A percentile compares a stretch with the other conserved stretches of the same genome.
phyloP scores from a whole-genome alignment of 2,329 filamentous ascomycete species.

The Alternaria sp. region DNA sequence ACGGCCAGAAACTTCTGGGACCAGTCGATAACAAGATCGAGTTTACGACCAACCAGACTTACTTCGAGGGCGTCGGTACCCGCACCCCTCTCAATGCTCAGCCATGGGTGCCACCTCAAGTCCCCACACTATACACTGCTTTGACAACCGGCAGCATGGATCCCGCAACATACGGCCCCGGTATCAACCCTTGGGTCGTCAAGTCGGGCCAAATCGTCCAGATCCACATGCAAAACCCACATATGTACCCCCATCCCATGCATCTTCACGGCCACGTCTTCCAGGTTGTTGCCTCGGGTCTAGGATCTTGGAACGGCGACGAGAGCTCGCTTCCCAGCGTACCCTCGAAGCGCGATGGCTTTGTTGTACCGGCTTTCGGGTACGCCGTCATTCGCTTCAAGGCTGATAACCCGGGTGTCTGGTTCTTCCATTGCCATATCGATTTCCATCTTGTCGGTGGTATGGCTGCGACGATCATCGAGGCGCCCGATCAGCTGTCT shows the following conservation, averaged over 20 bases:
- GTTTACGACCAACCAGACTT: conserved; percentile 66
- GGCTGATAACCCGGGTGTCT: conserved; percentile 61
- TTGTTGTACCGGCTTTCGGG: conserved; percentile 38
- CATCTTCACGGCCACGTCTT: conserved; percentile 63
- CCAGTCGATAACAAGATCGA: conserved; percentile 69
- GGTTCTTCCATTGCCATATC: conserved; percentile 48
- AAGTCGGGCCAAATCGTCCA: conserved; percentile 51
- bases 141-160: conserved; percentile 64
- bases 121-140: conserved; percentile 79
- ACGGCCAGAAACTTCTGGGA: conserved; percentile 67
- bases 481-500: conserved; percentile 35
- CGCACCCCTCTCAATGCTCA: conserved; percentile 64
- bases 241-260: conserved; percentile 46
- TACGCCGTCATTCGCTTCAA: conserved; percentile 61
- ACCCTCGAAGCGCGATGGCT: conserved; percentile 41
- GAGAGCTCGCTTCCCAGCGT: conserved; percentile 23
- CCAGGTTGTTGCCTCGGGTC: conserved; percentile 58
- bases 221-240: conserved; percentile 48
- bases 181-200: conserved; percentile 44
- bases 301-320: conserved; percentile 39
- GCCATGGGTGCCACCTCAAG: conserved; percentile 74
- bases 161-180: conserved; percentile 45
- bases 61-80: conserved; percentile 66
- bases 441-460: conserved; percentile 45
- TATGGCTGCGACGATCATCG: conserved; percentile 41